Percentiles rank a stretch among this genome's conserved stretches.
These are phyloP conservation scores for Yarrowia alimentaria DNA, from an alignment of 805 yeast species.

Conservation along the genomic window DNA sequence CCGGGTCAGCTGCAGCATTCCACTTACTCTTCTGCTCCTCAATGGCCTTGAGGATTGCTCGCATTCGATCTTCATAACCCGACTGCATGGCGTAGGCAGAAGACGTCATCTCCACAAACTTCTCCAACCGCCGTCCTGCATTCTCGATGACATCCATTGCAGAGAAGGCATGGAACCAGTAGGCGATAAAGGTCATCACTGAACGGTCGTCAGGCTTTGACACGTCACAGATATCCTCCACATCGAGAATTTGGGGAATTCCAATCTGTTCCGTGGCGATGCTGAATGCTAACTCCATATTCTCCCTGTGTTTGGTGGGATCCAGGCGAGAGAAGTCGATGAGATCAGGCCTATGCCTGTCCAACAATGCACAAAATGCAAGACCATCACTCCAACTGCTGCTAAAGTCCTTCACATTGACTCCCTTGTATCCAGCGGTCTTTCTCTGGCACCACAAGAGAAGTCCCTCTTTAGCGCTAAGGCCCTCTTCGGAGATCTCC, in stretches of 20 bases:
- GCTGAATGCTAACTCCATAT: slow-evolving; percentile 43
- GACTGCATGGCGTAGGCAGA: slow-evolving; percentile 39
- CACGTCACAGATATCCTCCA: slow-evolving; percentile 50
- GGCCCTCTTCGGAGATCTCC: slow-evolving; percentile 43
- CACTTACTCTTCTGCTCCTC: slow-evolving; percentile 34
- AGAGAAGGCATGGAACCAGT: slow-evolving; percentile 54
- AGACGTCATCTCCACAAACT: slow-evolving; percentile 41
- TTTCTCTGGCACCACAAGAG: slow-evolving; percentile 55
- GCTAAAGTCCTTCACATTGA: slow-evolving; percentile 50
- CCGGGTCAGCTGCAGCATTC: slow-evolving; percentile 35
- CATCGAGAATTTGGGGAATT: slow-evolving; percentile 54
- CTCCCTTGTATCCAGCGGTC: slow-evolving; percentile 42
- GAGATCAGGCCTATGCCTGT: slow-evolving; percentile 45
- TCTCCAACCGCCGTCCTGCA: slow-evolving; percentile 42
- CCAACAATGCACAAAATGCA: slow-evolving; percentile 50
- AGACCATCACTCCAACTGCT: slow-evolving; percentile 54
- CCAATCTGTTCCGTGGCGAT: slow-evolving; percentile 48
- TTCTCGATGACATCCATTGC: slow-evolving; percentile 42
- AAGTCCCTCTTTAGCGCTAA: slow-evolving; percentile 46
- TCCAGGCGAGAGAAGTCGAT: slow-evolving; percentile 41
- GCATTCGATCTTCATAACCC: slow-evolving; percentile 40
- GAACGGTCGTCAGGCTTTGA: slow-evolving; percentile 59
- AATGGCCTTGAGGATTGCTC: slow-evolving; percentile 35
- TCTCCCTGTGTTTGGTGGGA: slow-evolving; percentile 36
- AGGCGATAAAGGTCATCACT: slow-evolving; percentile 55